Evolutionary conservation across 73 alveolate genomes (phyloP), one percentile per base, ranked within the genome.

Genomic region (Paramecium sexaurelia): DNA sequence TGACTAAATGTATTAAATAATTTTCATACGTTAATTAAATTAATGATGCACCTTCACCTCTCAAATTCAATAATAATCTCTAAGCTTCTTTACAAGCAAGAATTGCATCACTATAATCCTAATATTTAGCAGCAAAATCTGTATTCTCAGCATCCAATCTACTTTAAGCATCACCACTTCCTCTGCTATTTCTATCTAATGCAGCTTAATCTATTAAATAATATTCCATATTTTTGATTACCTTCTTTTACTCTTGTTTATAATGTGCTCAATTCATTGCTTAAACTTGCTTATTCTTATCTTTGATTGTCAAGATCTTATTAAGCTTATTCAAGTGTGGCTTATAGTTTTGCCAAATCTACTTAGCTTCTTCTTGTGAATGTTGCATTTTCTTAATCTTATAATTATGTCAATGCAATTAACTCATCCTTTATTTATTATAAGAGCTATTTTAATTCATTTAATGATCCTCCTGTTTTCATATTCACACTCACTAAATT

Each of bases 401-500:
- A 17, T 17, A 39, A 33, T 73, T 73, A 39, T 33, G 66, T 73
- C 15, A 73, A 39, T 13, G 87, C 87, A 35, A 73, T 73, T 39
- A 73, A 73, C 35, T 73, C 87, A 73, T 73, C 87, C 57, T 73
- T 73, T 13, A 73, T 73, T 32, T 73, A 73, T 73, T 73, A 19
- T 22, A 73, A 39, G 33, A 73, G 57, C 26, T 73, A 39, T 39
- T 73, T 73, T 36, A 73, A 73, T 39, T 73, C 87, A 73, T 33
- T 73, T 10, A 73, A 36, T 73, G 87, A 39, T 33, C 87, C 87
- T 36, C 87, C 87, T 27, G 87, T 73, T 73, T 73, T 36, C 87
- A 73, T 73, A 39, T 73, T 73, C 11, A 73, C 35, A 33, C 55
- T 39, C 35, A 73, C 87, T 27, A 73, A 36, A 10, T 36, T 73